These are phyloP conservation scores for Solanum aculeatissimum DNA, from an alignment of 305 asterid species.

Conservation along the genomic window DNA sequence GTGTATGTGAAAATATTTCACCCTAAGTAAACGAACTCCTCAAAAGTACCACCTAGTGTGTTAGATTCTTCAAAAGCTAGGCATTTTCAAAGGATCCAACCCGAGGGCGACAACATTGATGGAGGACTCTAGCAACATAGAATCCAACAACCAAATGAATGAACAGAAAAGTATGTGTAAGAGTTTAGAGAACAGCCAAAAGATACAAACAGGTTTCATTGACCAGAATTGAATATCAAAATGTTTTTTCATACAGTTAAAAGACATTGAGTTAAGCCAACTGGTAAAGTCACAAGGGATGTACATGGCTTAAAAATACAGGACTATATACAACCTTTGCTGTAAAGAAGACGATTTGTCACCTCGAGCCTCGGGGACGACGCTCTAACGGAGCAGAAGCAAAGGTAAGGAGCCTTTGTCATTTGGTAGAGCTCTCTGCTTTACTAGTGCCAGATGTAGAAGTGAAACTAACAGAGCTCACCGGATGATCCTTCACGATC, in stretches of 20 bases:
- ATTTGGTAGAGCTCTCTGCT: conserved; percentile 30
- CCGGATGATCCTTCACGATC: conserved; percentile 67
- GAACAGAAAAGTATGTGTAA: not conserved
- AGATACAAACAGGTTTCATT: not conserved
- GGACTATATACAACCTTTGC: not conserved
- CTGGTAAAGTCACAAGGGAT: not conserved
- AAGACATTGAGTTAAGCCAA: not conserved
- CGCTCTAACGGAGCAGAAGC: conserved; percentile 23
- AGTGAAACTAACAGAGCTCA: conserved; percentile 58
- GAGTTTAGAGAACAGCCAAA: not conserved
- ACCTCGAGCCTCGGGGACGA: conserved; percentile 8
- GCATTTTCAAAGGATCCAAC: not conserved
- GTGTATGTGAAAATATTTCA: too few species aligned
- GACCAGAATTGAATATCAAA: not conserved
- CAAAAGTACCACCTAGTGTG: not conserved
- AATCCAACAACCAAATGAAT: not conserved
- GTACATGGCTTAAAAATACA: not conserved
- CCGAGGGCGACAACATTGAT: not conserved
- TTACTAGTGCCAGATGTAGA: conserved; percentile 40
- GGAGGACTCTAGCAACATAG: not conserved
- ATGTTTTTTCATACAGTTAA: not conserved
- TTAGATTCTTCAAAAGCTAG: not conserved
- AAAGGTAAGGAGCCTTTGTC: conserved; percentile 1
- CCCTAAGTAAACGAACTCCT: too few species aligned
- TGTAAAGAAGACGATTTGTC: not conserved